A percentile compares a stretch with the other conserved stretches of the same genome.
These are phyloP conservation scores for Laetiporus sulphureus DNA, from an alignment of 1,284 basidiomycete genomes.

Conservation along the genomic window DNA sequence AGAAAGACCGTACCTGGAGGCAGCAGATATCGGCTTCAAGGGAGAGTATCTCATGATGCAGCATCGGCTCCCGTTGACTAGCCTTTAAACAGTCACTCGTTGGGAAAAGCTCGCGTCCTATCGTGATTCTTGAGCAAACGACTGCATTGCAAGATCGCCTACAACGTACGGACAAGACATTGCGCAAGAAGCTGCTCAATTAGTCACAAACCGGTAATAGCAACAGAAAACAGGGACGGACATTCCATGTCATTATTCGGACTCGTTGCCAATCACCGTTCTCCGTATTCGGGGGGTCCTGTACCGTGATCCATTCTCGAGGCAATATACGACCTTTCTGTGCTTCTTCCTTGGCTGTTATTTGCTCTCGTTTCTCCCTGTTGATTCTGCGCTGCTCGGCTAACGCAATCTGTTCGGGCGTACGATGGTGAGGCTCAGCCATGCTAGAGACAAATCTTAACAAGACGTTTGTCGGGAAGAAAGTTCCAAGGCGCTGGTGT, in stretches of 20 bases:
- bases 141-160: background rate
- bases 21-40: constrained; percentile 75
- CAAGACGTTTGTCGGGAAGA: too few species aligned
- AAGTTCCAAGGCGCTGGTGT: too few species aligned
- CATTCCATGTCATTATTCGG: constrained; percentile 76
- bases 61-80: constrained; percentile 65
- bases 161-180: constrained; percentile 65
- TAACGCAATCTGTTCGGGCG: constrained; percentile 49
- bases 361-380: constrained; percentile 25
- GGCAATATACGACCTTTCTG: constrained; percentile 33
- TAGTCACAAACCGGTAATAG: constrained; percentile 11
- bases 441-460: too few species aligned
- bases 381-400: constrained; percentile 49
- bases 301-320: constrained; percentile 48
- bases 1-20: constrained; percentile 53
- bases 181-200: constrained; percentile 53
- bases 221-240: constrained; percentile 32
- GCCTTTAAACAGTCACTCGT: constrained; percentile 78
- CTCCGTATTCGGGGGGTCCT: constrained; percentile 10
- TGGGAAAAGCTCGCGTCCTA: constrained; percentile 83
- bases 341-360: constrained; percentile 11
- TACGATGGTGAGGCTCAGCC: too few species aligned
- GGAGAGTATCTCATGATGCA: constrained; percentile 63
- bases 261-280: constrained; percentile 22
- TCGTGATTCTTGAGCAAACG: background rate